phyloP scores from a whole-genome alignment of 768 basidiomycete species.

The Gyrodon lividus region DNA sequence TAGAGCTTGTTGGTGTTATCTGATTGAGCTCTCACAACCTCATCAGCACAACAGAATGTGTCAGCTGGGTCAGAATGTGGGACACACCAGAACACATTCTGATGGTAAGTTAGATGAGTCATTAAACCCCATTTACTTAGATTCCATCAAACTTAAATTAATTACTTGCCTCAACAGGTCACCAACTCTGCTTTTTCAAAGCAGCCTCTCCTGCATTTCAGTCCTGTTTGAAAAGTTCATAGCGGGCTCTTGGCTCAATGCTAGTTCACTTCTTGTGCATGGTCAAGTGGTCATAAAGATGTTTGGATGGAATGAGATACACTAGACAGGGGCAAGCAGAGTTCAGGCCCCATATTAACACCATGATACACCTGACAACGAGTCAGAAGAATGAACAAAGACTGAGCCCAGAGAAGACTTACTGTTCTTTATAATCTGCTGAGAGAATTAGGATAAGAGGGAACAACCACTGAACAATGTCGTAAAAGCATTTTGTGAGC shows the following conservation, averaged over 20 bases:
- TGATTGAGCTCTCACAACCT: too few relatives aligned
- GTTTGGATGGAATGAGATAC: slow-evolving; percentile 31
- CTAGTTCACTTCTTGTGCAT: slow-evolving; percentile 14
- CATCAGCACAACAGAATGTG: too few relatives aligned
- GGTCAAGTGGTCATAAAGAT: slow-evolving; percentile 19
- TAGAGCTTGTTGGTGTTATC: too few relatives aligned
- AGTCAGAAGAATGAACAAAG: slow-evolving; percentile 13
- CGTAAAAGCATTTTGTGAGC: slow-evolving; percentile 20
- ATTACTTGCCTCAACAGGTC: slow-evolving; percentile 22
- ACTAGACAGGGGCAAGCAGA: slow-evolving; percentile 35
- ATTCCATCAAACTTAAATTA: not conserved
- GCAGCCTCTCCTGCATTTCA: slow-evolving; percentile 10
- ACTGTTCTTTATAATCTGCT: slow-evolving; percentile 47
- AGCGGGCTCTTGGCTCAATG: slow-evolving; percentile 8
- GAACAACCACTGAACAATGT: slow-evolving; percentile 25
- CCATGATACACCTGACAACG: slow-evolving; percentile 35
- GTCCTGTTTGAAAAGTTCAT: not conserved
- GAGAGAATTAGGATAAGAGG: slow-evolving; percentile 38
- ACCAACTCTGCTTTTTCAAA: slow-evolving; percentile 14
- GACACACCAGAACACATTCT: too few relatives aligned
- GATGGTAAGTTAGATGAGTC: too few relatives aligned
- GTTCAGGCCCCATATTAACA: slow-evolving; percentile 30
- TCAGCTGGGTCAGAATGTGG: too few relatives aligned
- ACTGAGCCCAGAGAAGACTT: slow-evolving; percentile 14
- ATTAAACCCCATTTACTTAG: slow-evolving; percentile 22